phyloP scores from a whole-genome alignment of 352 stramenopile genomes.

The Globisporangium nagaii region DNA sequence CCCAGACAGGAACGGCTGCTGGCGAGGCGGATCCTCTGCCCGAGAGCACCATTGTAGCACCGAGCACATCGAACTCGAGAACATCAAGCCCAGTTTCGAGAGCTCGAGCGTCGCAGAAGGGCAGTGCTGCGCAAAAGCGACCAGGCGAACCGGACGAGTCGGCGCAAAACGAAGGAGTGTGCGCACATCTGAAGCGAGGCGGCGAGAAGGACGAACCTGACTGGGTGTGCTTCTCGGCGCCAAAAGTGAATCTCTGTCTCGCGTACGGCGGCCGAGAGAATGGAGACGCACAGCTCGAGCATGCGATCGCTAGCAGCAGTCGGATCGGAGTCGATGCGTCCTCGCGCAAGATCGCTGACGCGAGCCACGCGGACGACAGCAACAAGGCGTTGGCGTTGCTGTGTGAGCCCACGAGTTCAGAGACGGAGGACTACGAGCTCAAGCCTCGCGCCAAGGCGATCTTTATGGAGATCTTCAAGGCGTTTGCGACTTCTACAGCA shows the following conservation, averaged over 20 bases:
- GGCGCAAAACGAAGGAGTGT: slow-evolving; percentile 3
- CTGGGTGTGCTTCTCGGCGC: slow-evolving; percentile 27
- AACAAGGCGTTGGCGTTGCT: background rate
- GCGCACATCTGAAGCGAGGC: slow-evolving; percentile 21
- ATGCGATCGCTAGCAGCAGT: background rate
- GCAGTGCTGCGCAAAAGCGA: slow-evolving; percentile 1
- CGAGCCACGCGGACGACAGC: background rate
- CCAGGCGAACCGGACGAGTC: background rate
- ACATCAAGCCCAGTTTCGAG: slow-evolving; percentile 9
- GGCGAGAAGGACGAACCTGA: slow-evolving; percentile 18
- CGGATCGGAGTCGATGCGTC: background rate
- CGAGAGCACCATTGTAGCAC: background rate
- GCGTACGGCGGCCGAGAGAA: slow-evolving; percentile 34
- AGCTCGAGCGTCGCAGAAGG: background rate
- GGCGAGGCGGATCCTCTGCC: background rate
- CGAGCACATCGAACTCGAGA: slow-evolving; percentile 3
- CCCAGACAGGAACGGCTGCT: background rate
- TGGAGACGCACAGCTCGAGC: slow-evolving; percentile 6
- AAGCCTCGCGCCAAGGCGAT: slow-evolving; percentile 21
- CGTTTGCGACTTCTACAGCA: slow-evolving; percentile 17
- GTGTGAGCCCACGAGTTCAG: slow-evolving; percentile 6
- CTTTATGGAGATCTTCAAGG: slow-evolving; percentile 34
- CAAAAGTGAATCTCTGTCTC: slow-evolving; percentile 40
- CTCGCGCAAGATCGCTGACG: background rate
- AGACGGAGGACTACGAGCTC: slow-evolving; percentile 16